Conservation (phyloP, 352 stramenopile genomes). For the Globisporangium echinulatum region DNA sequence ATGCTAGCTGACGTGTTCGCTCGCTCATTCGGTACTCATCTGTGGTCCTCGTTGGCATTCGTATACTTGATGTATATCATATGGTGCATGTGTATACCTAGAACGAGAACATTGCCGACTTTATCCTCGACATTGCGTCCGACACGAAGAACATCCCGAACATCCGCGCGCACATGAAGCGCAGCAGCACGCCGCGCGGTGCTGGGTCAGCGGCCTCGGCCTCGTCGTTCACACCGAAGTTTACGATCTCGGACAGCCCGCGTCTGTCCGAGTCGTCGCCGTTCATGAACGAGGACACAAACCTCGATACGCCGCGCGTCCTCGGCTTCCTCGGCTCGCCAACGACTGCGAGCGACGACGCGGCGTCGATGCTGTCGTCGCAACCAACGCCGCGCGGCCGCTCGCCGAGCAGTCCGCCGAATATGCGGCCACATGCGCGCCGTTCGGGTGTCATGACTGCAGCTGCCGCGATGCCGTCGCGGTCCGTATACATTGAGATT, state of each 20-base stretch:
- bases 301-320: constrained; percentile 39
- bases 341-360: not conserved
- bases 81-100: constrained; percentile 3
- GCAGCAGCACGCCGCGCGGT: constrained; percentile 18
- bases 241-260: constrained; percentile 25
- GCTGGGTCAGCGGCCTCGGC: not conserved
- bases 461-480: constrained; percentile 12
- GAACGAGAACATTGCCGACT: constrained; percentile 79
- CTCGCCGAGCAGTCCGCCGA: constrained; percentile 20
- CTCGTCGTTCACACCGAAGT: constrained; percentile 17
- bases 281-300: constrained; percentile 45
- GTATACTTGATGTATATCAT: not conserved
- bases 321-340: constrained; percentile 28
- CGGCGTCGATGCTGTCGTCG: not conserved
- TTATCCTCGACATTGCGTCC: constrained; percentile 71
- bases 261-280: constrained; percentile 36
- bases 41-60: not conserved
- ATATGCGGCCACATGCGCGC: constrained; percentile 2
- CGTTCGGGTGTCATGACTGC: not conserved
- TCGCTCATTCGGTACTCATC: no score
- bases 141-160: constrained; percentile 55
- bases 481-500: constrained; percentile 53
- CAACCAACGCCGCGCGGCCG: constrained; percentile 17
- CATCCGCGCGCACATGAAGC: constrained; percentile 44
- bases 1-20: no score